Percentiles rank a stretch among this genome's conserved stretches.
Conservation (phyloP, 2,329 filamentous ascomycete genomes). For the Graphium sp. region DNA sequence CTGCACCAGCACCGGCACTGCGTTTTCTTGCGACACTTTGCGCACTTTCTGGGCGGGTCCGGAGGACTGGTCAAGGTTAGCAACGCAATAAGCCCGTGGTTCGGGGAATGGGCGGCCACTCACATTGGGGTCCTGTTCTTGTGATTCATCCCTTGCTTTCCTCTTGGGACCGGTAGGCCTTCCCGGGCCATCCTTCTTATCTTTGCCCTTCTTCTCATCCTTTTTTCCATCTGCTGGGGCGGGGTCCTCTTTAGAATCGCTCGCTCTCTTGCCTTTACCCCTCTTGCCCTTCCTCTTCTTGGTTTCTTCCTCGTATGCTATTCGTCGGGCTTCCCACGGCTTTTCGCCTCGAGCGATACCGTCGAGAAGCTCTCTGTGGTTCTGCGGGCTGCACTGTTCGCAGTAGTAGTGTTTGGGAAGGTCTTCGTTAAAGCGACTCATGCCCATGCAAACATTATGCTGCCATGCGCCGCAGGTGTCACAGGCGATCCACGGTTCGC, state of each 20-base stretch:
- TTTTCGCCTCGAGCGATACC: slow-evolving; percentile 67
- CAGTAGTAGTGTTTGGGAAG: slow-evolving; percentile 80
- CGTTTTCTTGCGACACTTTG: slow-evolving; percentile 34
- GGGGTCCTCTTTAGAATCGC: slow-evolving; percentile 46
- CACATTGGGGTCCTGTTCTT: slow-evolving; percentile 33
- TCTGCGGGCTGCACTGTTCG: slow-evolving; percentile 71
- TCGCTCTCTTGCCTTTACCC: slow-evolving; percentile 44
- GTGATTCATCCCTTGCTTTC: slow-evolving; percentile 39
- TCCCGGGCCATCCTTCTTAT: slow-evolving; percentile 24
- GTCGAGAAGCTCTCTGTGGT: slow-evolving; percentile 66
- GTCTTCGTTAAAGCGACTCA: slow-evolving; percentile 62
- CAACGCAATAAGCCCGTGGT: neutral
- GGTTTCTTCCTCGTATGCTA: slow-evolving; percentile 43
- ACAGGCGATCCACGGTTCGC: slow-evolving; percentile 89
- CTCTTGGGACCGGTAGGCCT: slow-evolving; percentile 35
- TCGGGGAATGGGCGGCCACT: slow-evolving; percentile 6
- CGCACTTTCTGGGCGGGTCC: slow-evolving; percentile 28
- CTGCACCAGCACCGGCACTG: slow-evolving; percentile 16
- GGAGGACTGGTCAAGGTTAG: slow-evolving; percentile 11
- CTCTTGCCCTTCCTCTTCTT: slow-evolving; percentile 41
- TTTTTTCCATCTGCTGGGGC: too few species aligned
- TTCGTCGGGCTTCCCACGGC: slow-evolving; percentile 63
- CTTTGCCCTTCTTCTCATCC: too few species aligned
- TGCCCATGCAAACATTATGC: slow-evolving; percentile 89
- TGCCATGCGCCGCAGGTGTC: slow-evolving; percentile 91